Base-by-base conservation (phyloP, 73 alveolate species). In the Blepharisma stoltei region DNA sequence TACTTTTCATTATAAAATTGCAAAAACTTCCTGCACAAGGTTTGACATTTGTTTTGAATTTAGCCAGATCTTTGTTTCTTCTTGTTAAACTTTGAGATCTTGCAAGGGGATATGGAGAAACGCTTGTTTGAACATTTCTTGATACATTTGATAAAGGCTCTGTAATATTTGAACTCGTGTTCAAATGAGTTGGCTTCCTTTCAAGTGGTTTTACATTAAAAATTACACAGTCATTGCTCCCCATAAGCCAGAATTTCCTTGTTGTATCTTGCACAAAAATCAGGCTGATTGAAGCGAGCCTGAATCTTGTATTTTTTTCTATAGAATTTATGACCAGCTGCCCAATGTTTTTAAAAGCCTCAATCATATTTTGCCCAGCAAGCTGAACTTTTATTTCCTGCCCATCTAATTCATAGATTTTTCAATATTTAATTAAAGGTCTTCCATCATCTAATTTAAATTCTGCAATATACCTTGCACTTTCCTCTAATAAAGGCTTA, bases 361-460 rank as follows among this genome's bases (percentile, higher is more conserved):
- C 73, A n/a, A 38, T 60, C 73, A 60, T 8, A 25, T 60, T 60
- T 25, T 60, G 73, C 11, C 46, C 73, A 14, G 73, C 14, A 9
- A 60, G 46, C 14, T 14, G 38, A 60, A 60, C 23, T 9, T 8
- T 38, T 14, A 60, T 25, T 20, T 60, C 73, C 14, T 60, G 73
- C 2, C 48, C 45, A 60, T 60, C 73, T 18, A 38, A 60, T 9
- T 18, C n/a, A 25, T 60, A 60, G 14, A 8, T 60, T 60, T 60
- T 60, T 9, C 37, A 18, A 60, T 1, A 25, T 60, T 60, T 60
- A 20, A 60, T 38, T 18, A 60, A n/a, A 8, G 73, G 73, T 4
- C 73, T 60, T 60, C 73, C 73, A 9, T 60, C 73, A 60, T 60
- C 73, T 25, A 60, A 60, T 25, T 60, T 60, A 60, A 60, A 60